Base-by-base conservation (phyloP, 768 basidiomycete genomes). In the Kwoniella sp. region DNA sequence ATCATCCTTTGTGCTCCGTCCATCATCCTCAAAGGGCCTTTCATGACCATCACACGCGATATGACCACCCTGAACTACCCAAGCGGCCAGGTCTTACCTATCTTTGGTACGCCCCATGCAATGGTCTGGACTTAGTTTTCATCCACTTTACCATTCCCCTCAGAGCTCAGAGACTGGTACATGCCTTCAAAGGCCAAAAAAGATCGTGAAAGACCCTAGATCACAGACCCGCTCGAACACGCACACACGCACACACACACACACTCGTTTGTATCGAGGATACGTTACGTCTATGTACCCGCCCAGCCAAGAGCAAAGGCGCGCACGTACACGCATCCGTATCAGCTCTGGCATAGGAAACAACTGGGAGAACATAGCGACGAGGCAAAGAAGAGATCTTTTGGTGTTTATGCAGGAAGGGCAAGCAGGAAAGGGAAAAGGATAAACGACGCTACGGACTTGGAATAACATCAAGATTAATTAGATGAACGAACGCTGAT, bases 141-240 rank as follows among this genome's bases (percentile, higher is more conserved):
- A 3, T 45, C 20, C 17, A 45, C 41, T 45, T 17, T 45, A 45
- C 41, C 41, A 45, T 11, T 45, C 41, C 15, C 41, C 17, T 20
- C 20, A 11, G 15, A 7, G n/a, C n/a, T n/a, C n/a, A n/a, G n/a
- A 11, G 20, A 11, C 8, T 45, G 41, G 41, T 20, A 11, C 41
- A 45, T 45, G 41, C 41, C 41, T 45, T 45, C 41, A 17, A 45
- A 45, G 41, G 41, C 41, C 41, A 45, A 45, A 45, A 45, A 11
- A 3, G 41, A n/a, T n/a, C 17, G 15, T 5, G 15, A 45, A 17
- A 45, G 9, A 45, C 41, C 41, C 41, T 45, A 45, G 41, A 45
- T 45, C 41, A 20, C 41, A 45, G 41, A 45, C 41, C 7, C n/a
- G n/a, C n/a, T n/a, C n/a, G 13, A 5, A 37, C 34, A 37, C 34